Evolutionary conservation across 495 filamentous ascomycete genomes (phyloP), one percentile per base, ranked within the genome.

Genomic region (Astrothelium subdiscretum): DNA sequence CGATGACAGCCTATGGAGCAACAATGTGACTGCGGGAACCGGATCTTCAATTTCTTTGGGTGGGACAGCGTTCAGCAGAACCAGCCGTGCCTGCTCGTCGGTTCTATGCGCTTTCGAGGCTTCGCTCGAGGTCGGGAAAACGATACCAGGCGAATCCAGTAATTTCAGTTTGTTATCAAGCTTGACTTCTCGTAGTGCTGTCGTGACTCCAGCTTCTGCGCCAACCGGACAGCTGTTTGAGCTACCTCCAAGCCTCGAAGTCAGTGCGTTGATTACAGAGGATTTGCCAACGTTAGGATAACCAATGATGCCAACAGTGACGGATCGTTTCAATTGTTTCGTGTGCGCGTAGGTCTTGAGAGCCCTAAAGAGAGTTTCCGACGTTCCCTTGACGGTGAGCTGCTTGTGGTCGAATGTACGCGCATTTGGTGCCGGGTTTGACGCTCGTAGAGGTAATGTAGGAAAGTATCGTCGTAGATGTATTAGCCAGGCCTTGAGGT

Each of bases 271-370:
- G 81, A 97, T 96, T 65, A 97, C 89, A 54, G 91, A 95, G 18
- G 90, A 95, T 75, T 97, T 97, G 72, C 92, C 92, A 64, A 96
- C 92, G 74, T 97, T 97, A 63, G 92, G 92, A 76, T 96, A 96
- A 44, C 92, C 92, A 69, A 97, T 92, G 54, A 97, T 87, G 66
- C 92, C 92, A 61, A 97, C 92, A 51, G 87, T 90, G 70, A 94
- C 85, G 59, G 92, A 85, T 54, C 92, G 87, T 78, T 95, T 95
- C 65, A 96, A 78, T 67, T 91, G 85, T 74, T 87, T 87, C 62
- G 81, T 80, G 63, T 88, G 83, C n/a, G 92, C 89, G 72, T 89
- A 96, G 31, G 87, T 84, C 78, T 97, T 97, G 54, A 97, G 83
- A 1, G 92, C 87, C 59, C 85, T 88, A 79, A 97, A 87, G n/a